Evolutionary conservation across 164 flowering plant genomes (phyloP).

Genomic region (Taxillus chinensis): DNA sequence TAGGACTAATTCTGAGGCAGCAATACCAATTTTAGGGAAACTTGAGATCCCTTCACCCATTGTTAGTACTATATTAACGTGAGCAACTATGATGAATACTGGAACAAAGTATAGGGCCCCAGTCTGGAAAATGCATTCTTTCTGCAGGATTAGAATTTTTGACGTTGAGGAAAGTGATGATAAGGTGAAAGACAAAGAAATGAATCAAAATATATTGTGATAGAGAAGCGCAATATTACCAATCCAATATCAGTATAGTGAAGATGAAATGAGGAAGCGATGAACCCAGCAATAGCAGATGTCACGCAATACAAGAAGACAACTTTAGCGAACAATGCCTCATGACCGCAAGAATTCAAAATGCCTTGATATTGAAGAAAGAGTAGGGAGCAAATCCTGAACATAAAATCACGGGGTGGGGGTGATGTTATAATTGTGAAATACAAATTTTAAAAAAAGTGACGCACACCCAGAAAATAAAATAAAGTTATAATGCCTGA

Average conservation of each 20-base stretch:
- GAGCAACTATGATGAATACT: neutral
- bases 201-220: neutral
- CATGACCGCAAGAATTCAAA: neutral
- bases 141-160: neutral
- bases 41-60: neutral
- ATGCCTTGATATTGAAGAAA: neutral
- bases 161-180: neutral
- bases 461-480: too few relatives aligned
- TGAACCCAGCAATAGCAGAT: constrained; percentile 4
- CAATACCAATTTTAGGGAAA: neutral
- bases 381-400: neutral
- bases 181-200: neutral
- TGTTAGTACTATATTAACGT: neutral
- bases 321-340: neutral
- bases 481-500: too few relatives aligned
- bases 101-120: constrained; percentile 9
- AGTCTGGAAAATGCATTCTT: constrained; percentile 1
- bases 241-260: constrained; percentile 1
- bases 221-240: constrained; percentile 4
- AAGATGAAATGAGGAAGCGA: constrained; percentile 3
- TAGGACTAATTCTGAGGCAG: neutral
- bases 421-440: neutral
- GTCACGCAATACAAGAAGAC: neutral
- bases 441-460: neutral
- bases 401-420: neutral